Evolutionary conservation across 1,284 basidiomycete species (phyloP), one percentile per base, ranked within the genome.

Genomic region (Meripilus lineatus): DNA sequence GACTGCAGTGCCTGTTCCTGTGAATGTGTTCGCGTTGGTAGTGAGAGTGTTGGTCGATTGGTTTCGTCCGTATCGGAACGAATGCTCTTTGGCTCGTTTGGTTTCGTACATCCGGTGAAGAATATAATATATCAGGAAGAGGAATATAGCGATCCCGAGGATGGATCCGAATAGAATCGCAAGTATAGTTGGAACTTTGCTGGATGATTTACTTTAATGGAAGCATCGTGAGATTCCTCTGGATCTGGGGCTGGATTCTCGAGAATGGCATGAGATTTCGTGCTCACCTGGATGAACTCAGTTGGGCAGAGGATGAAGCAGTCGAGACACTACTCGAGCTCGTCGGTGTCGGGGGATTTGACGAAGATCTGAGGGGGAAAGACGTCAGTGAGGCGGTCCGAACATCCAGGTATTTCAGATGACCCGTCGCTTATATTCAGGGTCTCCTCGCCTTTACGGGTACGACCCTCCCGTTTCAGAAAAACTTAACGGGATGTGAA

Each of bases 121-220:
- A 30, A 45, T 11, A 21, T 23, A n/a, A 18, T 40, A 49, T 13
- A 36, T 20, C 6, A 46, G 10, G 15, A 22, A 11, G 7, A 42
- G 13, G 18, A 42, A 7, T 8, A 42, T 3, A 2, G 24, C 34
- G 10, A 49, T 3, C n/a, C 15, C 38, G 17, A 50, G 30, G 17
- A 50, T 4, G 2, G 37, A 3, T 1, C 48, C 45, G 34, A 50
- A 47, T 14, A 41, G 3, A 21, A 46, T 42, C 2, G 48, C 40
- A 4, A 50, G 40, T 14, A 43, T 32, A 10, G 30, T 24, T 3
- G 42, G 11, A 7, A 38, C 39, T 23, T 18, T 28, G 38, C 14
- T 24, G 21, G 43, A 17, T 8, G 8, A 13, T 22, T 36, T 42
- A 28, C 17, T n/a, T n/a, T n/a, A n/a, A 18, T 36, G 17, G 10